Conservation (phyloP, 192 early-diverging fungal species). For the Phycomyces blakesleeanus region DNA sequence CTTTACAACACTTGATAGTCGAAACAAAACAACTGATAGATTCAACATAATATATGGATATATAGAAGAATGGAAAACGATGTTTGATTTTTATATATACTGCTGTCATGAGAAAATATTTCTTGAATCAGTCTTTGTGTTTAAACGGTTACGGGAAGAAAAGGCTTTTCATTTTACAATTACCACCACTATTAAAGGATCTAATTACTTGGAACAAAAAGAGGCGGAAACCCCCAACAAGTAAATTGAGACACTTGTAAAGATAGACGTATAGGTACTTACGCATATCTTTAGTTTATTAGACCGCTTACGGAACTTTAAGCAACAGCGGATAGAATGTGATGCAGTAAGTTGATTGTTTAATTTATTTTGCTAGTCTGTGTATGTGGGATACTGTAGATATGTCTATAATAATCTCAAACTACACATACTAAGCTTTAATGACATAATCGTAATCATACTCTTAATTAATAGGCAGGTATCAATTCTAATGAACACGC, state of each 20-base stretch:
- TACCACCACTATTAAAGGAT: not conserved
- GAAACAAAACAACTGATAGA: too few relatives aligned
- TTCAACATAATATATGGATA: not conserved
- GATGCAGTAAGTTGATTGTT: conserved; percentile 9
- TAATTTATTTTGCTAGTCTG: too few relatives aligned
- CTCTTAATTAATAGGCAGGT: not conserved
- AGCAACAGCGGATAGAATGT: not conserved
- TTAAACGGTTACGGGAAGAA: conserved; percentile 8
- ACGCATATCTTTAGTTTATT: not conserved
- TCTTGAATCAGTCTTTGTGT: not conserved
- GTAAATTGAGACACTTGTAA: not conserved
- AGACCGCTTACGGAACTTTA: not conserved
- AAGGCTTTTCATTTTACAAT: conserved; percentile 3
- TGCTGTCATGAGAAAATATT: not conserved
- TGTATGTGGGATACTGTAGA: too few relatives aligned
- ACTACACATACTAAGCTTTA: too few relatives aligned
- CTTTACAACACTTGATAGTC: not conserved
- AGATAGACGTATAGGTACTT: not conserved
- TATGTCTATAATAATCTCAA: too few relatives aligned
- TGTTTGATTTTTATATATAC: conserved; percentile 9
- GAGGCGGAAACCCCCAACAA: not conserved
- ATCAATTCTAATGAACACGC: not conserved
- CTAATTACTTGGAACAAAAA: not conserved
- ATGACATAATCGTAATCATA: too few relatives aligned
- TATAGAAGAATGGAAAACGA: conserved; percentile 1